A percentile compares a stretch with the other conserved stretches of the same genome.
Conservation (phyloP, 2,329 filamentous ascomycete genomes). For the Acarospora socialis region DNA sequence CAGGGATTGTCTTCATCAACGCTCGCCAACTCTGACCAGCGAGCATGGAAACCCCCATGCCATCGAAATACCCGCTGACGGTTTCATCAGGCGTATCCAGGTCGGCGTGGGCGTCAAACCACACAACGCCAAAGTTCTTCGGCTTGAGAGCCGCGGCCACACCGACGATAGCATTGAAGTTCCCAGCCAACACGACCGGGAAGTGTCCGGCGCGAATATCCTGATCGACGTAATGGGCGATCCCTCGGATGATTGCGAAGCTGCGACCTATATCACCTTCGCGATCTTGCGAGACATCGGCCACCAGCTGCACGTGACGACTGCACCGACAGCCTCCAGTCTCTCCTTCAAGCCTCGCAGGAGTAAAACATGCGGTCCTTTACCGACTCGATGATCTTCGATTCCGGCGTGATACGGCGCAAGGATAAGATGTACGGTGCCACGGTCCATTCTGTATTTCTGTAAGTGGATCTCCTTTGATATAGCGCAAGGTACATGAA, state of each 20-base stretch:
- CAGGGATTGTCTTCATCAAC: conserved; percentile 21
- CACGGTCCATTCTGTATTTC: too few relatives aligned
- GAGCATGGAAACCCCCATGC: conserved; percentile 25
- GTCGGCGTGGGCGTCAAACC: conserved; percentile 33
- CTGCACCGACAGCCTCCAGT: conserved; percentile 17
- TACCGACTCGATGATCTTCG: conserved; percentile 24
- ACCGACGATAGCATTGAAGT: conserved; percentile 25
- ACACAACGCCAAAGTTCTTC: conserved; percentile 22
- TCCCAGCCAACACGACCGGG: conserved; percentile 27
- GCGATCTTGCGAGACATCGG: conserved; percentile 21
- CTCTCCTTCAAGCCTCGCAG: conserved; percentile 18
- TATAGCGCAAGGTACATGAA: too few relatives aligned
- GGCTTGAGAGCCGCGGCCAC: conserved; percentile 23
- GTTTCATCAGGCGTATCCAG: conserved; percentile 24
- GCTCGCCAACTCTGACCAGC: conserved; percentile 22
- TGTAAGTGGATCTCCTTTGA: too few relatives aligned
- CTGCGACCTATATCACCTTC: conserved; percentile 28
- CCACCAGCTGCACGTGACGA: conserved; percentile 17
- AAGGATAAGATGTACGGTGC: too few relatives aligned
- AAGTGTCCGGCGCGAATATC: conserved; percentile 20
- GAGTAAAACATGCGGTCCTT: conserved; percentile 24
- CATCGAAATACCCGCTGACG: conserved; percentile 25
- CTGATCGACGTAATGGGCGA: conserved; percentile 20
- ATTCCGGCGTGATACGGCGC: conserved; percentile 29
- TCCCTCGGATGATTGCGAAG: conserved; percentile 27